Evolutionary conservation across 75 land plant species (phyloP).

Genomic region (Isoetes taiwanensis): DNA sequence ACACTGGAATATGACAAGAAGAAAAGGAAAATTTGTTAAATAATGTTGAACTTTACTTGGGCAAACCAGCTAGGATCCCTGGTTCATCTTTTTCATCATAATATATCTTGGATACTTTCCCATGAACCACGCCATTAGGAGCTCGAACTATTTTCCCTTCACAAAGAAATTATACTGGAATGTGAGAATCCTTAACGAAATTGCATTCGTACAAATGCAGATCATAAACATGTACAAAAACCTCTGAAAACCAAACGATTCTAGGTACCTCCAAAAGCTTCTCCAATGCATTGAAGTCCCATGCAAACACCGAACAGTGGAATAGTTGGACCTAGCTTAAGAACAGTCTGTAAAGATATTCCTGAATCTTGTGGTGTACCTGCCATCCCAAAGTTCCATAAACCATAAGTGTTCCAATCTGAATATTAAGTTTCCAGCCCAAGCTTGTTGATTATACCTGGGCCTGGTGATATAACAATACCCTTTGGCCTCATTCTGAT

Average conservation of each 20-base stretch:
- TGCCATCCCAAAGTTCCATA: too few species aligned
- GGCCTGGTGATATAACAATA: too few species aligned
- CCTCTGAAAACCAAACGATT: not conserved
- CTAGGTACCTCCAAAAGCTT: constrained; percentile 85
- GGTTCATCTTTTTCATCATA: constrained; percentile 75
- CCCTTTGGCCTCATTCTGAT: too few species aligned
- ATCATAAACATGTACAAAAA: too few species aligned
- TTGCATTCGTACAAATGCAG: too few species aligned
- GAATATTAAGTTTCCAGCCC: too few species aligned
- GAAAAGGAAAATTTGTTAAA: too few species aligned
- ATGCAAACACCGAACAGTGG: constrained; percentile 98
- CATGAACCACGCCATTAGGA: constrained; percentile 91
- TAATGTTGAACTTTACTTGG: constrained; percentile 49
- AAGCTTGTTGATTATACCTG: too few species aligned
- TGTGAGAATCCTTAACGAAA: not conserved
- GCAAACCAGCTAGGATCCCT: constrained; percentile 53
- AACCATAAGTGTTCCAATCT: too few species aligned
- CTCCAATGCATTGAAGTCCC: constrained; percentile 99
- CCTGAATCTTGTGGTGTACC: constrained; percentile 96
- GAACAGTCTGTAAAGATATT: constrained; percentile 78
- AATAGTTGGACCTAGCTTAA: constrained; percentile 69
- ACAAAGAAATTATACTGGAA: not conserved
- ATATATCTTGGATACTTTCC: constrained; percentile 64
- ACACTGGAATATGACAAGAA: too few species aligned
- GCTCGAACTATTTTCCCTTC: constrained; percentile 87